Percentiles rank a stretch among this genome's conserved stretches.
phyloP scores from a whole-genome alignment of 768 basidiomycete genomes.

The Russula dissimulans region DNA sequence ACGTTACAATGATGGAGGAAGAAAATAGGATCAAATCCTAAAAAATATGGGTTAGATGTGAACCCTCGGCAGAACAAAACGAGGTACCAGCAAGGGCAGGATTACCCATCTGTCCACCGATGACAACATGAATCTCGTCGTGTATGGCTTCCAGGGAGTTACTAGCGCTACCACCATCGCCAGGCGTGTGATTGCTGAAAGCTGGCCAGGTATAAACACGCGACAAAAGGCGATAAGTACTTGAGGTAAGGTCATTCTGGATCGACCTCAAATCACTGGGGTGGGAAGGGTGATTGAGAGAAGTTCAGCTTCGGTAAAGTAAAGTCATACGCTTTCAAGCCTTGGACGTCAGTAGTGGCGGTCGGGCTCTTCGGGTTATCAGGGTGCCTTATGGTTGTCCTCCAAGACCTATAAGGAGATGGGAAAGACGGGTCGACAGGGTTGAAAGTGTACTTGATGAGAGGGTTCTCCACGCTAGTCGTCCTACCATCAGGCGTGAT shows the following conservation, averaged over 20 bases:
- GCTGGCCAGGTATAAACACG: conserved; percentile 32
- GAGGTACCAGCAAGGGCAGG: conserved; percentile 27
- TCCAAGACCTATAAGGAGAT: background rate
- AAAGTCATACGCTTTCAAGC: conserved; percentile 24
- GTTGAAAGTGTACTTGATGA: conserved; percentile 31
- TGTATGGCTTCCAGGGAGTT: conserved; percentile 46
- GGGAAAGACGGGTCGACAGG: conserved; percentile 21
- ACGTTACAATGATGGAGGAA: conserved; percentile 47
- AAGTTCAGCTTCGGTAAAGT: background rate
- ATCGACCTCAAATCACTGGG: conserved; percentile 6
- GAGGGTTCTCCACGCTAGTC: conserved; percentile 28
- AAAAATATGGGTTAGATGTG: conserved; percentile 18
- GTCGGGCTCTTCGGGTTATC: background rate
- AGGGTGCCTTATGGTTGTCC: conserved; percentile 12
- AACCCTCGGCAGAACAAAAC: conserved; percentile 32
- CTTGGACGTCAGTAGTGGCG: conserved; percentile 22
- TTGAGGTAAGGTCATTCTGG: conserved; percentile 7
- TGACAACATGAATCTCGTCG: conserved; percentile 32
- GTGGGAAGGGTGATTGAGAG: background rate
- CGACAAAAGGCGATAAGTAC: conserved; percentile 29
- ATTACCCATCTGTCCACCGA: conserved; percentile 22
- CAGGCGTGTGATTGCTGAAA: conserved; percentile 39
- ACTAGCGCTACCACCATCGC: conserved; percentile 31
- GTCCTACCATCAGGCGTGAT: conserved; percentile 26
- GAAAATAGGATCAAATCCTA: conserved; percentile 46